phyloP scores from a whole-genome alignment of 495 filamentous ascomycete genomes.

The Echria macrotheca region DNA sequence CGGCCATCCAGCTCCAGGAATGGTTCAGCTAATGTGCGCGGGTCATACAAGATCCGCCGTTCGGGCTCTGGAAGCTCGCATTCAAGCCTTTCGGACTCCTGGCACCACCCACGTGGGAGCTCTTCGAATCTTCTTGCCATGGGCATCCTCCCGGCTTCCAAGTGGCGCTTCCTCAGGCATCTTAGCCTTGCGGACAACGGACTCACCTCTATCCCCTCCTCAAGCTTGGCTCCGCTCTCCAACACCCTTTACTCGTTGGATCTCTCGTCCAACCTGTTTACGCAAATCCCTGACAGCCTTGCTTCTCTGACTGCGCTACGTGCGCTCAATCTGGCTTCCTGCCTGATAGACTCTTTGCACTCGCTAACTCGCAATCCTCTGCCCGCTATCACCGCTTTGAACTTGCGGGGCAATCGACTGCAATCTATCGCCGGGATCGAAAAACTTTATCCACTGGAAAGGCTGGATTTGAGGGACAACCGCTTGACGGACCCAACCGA shows the following conservation, averaged over 20 bases:
- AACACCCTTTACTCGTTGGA: constrained; percentile 86
- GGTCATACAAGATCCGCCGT: constrained; percentile 66
- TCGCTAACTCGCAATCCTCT: constrained; percentile 81
- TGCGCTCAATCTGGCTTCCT: constrained; percentile 86
- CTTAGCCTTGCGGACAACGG: constrained; percentile 88
- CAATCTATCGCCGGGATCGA: constrained; percentile 87
- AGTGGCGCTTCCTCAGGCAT: constrained; percentile 92
- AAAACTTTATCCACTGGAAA: constrained; percentile 77
- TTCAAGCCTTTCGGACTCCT: constrained; percentile 70
- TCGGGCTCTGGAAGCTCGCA: constrained; percentile 90
- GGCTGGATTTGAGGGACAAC: constrained; percentile 90
- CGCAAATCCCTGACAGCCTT: constrained; percentile 84
- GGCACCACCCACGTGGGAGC: constrained; percentile 59
- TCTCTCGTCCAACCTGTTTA: constrained; percentile 84
- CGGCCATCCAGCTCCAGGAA: constrained; percentile 69
- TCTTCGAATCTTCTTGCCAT: constrained; percentile 64
- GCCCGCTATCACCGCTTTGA: constrained; percentile 88
- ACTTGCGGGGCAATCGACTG: constrained; percentile 84
- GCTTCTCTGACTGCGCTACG: constrained; percentile 74
- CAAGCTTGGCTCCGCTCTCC: constrained; percentile 73
- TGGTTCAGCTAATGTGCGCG: constrained; percentile 55
- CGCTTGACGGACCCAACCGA: constrained; percentile 84
- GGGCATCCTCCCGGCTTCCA: constrained; percentile 67
- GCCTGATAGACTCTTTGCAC: constrained; percentile 95
- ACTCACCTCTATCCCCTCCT: constrained; percentile 67